These are phyloP conservation scores for Saccharomycopsis schoenii DNA, from an alignment of 805 yeast genomes.

Conservation along the genomic window DNA sequence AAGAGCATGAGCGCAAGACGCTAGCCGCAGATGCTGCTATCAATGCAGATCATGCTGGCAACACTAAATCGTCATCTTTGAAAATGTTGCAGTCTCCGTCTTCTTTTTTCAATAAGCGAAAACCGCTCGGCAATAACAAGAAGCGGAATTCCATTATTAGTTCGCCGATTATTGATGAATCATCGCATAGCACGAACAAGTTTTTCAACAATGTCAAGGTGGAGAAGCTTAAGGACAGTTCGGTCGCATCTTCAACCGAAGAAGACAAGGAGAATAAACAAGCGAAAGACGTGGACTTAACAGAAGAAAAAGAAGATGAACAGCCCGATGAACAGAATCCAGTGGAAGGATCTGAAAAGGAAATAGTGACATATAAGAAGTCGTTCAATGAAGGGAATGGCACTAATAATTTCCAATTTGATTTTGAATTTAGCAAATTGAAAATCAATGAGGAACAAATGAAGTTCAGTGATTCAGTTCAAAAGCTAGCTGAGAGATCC, in stretches of 20 bases:
- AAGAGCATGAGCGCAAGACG: slow-evolving; percentile 8
- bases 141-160: neutral
- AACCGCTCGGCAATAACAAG: neutral
- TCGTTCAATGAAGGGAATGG: slow-evolving; percentile 9
- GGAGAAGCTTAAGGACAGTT: neutral
- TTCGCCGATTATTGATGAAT: neutral
- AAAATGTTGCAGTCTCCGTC: neutral
- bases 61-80: neutral
- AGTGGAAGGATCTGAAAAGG: slow-evolving; percentile 4
- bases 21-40: neutral
- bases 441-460: slow-evolving; percentile 13
- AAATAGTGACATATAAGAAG: slow-evolving; percentile 16
- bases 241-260: neutral
- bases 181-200: neutral
- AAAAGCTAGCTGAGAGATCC: neutral
- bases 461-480: slow-evolving; percentile 12
- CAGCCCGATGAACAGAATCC: neutral
- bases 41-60: neutral
- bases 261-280: neutral
- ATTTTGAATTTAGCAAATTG: slow-evolving; percentile 16
- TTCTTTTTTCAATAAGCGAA: neutral
- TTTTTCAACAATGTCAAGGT: neutral
- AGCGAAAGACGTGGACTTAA: neutral
- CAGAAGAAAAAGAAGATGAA: neutral
- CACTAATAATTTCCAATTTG: slow-evolving; percentile 15